These are phyloP conservation scores for Ophiocordyceps camponoti-leonardi DNA, from an alignment of 2,329 filamentous ascomycete species.

Conservation along the genomic window DNA sequence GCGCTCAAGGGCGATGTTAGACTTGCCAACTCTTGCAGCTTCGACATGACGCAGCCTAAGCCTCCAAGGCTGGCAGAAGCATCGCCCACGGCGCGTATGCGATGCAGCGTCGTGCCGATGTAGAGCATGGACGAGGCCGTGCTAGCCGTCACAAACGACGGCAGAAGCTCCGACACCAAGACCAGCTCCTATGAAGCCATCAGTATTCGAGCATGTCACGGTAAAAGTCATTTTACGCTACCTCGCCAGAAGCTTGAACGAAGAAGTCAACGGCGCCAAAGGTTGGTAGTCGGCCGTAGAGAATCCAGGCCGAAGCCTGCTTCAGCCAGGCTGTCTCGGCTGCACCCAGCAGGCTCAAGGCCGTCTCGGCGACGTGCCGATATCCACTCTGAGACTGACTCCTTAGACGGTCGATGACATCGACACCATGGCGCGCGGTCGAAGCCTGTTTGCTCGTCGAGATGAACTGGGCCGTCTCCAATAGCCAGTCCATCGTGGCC, in stretches of 20 bases:
- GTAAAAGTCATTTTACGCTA: not conserved
- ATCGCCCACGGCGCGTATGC: slow-evolving; percentile 46
- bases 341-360: slow-evolving; percentile 52
- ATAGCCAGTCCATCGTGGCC: slow-evolving; percentile 71
- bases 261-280: slow-evolving; percentile 80
- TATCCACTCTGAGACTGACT: slow-evolving; percentile 75
- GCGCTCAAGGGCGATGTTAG: slow-evolving; percentile 60
- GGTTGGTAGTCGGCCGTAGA: slow-evolving; percentile 69
- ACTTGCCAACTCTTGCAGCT: slow-evolving; percentile 50
- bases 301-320: slow-evolving; percentile 75
- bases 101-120: slow-evolving; percentile 75
- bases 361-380: slow-evolving; percentile 63
- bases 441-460: slow-evolving; percentile 19
- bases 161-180: slow-evolving; percentile 44
- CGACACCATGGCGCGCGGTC: slow-evolving; percentile 44
- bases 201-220: not conserved
- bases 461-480: slow-evolving; percentile 56
- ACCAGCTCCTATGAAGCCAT: slow-evolving; percentile 32
- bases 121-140: slow-evolving; percentile 77
- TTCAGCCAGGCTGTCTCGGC: slow-evolving; percentile 86
- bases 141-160: slow-evolving; percentile 58
- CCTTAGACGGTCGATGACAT: slow-evolving; percentile 61
- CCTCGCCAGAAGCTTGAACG: slow-evolving; percentile 29
- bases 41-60: slow-evolving; percentile 45
- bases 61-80: slow-evolving; percentile 28